These are phyloP conservation scores for Themeda triandra DNA, from an alignment of 176 grass and related monocot genomes.

Conservation along the genomic window DNA sequence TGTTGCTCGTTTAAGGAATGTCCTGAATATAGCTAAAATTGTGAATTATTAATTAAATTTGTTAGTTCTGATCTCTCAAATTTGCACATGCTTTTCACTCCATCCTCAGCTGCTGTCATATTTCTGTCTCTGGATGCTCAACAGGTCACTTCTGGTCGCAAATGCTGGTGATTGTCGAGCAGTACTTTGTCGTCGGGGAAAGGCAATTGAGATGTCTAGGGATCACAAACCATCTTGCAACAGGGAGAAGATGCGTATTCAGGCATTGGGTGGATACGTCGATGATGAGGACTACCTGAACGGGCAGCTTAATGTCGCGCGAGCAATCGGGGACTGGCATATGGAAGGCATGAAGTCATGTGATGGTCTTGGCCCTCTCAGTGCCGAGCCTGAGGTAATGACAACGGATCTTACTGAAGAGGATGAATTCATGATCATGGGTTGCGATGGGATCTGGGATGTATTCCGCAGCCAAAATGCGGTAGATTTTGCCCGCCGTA, in stretches of 20 bases:
- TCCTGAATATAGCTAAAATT: not conserved
- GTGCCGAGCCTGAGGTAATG: constrained; percentile 83
- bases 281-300: constrained; percentile 80
- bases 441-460: constrained; percentile 96
- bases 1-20: not conserved
- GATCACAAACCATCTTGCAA: constrained; percentile 84
- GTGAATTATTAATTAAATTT: not conserved
- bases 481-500: constrained; percentile 82
- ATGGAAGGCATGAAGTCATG: constrained; percentile 80
- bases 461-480: constrained; percentile 94
- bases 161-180: constrained; percentile 96
- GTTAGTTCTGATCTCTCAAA: not conserved
- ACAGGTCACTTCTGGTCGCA: constrained; percentile 84
- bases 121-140: not conserved
- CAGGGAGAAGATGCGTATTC: constrained; percentile 65
- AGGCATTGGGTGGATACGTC: constrained; percentile 76
- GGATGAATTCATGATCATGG: constrained; percentile 88
- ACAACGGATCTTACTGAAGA: constrained; percentile 65
- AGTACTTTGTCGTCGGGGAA: constrained; percentile 79
- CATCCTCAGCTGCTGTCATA: not conserved
- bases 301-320: constrained; percentile 72
- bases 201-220: constrained; percentile 79
- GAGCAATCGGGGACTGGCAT: constrained; percentile 91
- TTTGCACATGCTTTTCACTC: not conserved
- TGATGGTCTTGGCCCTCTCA: constrained; percentile 60